These are phyloP conservation scores for Pneumocystis canis DNA, from an alignment of 1,139 yeast species.

Conservation along the genomic window DNA sequence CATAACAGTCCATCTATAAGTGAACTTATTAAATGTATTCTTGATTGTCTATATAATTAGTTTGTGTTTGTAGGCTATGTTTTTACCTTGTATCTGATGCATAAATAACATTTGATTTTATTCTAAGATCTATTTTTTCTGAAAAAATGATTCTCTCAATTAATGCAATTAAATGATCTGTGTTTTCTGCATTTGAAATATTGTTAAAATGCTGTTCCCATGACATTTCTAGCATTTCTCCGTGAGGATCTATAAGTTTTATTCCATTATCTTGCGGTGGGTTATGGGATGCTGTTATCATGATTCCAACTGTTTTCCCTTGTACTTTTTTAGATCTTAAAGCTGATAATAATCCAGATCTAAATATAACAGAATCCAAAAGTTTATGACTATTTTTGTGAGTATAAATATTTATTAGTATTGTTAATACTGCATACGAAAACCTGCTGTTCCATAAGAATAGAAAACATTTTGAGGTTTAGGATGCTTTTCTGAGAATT, in stretches of 20 bases:
- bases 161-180: constrained; percentile 25
- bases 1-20: constrained; percentile 54
- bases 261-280: constrained; percentile 96
- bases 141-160: constrained; percentile 20
- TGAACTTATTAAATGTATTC: constrained; percentile 48
- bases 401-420: background rate
- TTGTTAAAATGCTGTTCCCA: constrained; percentile 80
- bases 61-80: background rate
- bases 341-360: constrained; percentile 71
- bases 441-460: constrained; percentile 92
- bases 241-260: constrained; percentile 71
- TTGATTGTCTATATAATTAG: constrained; percentile 49
- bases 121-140: constrained; percentile 30
- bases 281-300: constrained; percentile 96
- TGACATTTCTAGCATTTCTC: constrained; percentile 17
- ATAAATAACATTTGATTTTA: constrained; percentile 33
- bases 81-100: constrained; percentile 33
- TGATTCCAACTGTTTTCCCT: constrained; percentile 67
- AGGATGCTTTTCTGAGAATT: background rate
- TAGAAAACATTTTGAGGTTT: constrained; percentile 34
- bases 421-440: constrained; percentile 41
- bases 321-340: constrained; percentile 57
- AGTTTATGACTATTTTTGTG: constrained; percentile 31
- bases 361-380: constrained; percentile 70
- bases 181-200: constrained; percentile 52